Percentiles rank a stretch among this genome's conserved stretches.
Evolutionary conservation across 23 red algal genomes (phyloP).

Genomic region (Gracilaria domingensis): DNA sequence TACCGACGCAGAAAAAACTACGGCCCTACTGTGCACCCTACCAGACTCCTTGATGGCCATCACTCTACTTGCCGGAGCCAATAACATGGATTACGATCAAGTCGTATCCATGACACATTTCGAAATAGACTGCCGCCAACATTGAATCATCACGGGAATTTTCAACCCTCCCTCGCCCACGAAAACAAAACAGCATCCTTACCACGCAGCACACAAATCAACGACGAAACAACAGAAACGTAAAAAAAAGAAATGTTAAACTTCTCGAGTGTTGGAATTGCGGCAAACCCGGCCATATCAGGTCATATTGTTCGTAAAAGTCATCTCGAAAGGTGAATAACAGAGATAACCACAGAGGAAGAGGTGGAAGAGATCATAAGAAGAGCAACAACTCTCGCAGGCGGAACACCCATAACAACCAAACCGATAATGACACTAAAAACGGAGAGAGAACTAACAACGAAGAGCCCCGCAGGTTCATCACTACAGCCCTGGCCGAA

Average conservation of each 20-base stretch:
- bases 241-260: too few relatives aligned
- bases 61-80: background rate
- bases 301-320: too few relatives aligned
- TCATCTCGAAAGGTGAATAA: too few relatives aligned
- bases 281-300: too few relatives aligned
- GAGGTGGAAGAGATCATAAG: too few relatives aligned
- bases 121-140: conserved; percentile 6
- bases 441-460: too few relatives aligned
- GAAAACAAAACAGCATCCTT: background rate
- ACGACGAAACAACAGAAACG: too few relatives aligned
- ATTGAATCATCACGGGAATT: too few relatives aligned
- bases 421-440: background rate
- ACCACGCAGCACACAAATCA: background rate
- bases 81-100: conserved; percentile 21
- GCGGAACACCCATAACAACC: background rate
- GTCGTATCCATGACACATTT: background rate
- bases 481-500: background rate
- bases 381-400: background rate
- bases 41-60: conserved; percentile 2
- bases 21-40: background rate
- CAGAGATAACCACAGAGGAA: too few relatives aligned
- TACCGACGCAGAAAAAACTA: background rate
- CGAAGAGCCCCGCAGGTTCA: background rate
- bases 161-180: background rate
- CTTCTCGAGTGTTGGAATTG: too few relatives aligned